phyloP scores from a whole-genome alignment of 805 yeast species.

The Yarrowia divulgata region DNA sequence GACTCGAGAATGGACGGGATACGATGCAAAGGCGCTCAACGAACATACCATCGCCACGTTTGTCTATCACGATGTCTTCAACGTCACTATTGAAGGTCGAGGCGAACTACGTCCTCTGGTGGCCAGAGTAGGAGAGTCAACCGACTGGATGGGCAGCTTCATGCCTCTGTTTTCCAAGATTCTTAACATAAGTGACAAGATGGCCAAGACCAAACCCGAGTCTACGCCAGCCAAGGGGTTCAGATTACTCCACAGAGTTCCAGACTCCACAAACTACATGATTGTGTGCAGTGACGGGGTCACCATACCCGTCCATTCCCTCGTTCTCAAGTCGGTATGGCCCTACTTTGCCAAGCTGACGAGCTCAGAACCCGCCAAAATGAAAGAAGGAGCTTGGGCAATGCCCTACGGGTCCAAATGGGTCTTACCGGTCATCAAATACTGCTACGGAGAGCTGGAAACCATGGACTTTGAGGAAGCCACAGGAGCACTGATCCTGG shows the following conservation, averaged over 20 bases:
- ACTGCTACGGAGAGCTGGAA: constrained; percentile 27
- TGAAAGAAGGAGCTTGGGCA: constrained; percentile 26
- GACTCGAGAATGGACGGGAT: constrained; percentile 27
- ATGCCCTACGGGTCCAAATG: constrained; percentile 11
- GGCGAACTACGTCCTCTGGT: constrained; percentile 19
- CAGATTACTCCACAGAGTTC: constrained; percentile 9
- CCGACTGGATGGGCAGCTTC: constrained; percentile 18
- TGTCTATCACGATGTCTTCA: constrained; percentile 25
- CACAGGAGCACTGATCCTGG: constrained; percentile 5
- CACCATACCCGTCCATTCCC: constrained; percentile 12
- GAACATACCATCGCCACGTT: constrained; percentile 15
- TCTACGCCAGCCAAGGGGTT: constrained; percentile 16
- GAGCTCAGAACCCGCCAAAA: constrained; percentile 20
- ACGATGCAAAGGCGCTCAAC: constrained; percentile 18
- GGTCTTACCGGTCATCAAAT: constrained; percentile 19
- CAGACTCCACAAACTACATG: constrained; percentile 23
- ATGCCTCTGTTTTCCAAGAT: constrained; percentile 27
- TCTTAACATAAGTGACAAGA: background rate
- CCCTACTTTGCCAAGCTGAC: constrained; percentile 24
- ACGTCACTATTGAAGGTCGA: constrained; percentile 14
- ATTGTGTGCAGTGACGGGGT: constrained; percentile 36
- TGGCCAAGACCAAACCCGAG: constrained; percentile 5
- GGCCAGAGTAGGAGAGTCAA: constrained; percentile 26
- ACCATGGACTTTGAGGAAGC: constrained; percentile 28
- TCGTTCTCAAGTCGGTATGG: constrained; percentile 26